Evolutionary conservation across 1,284 basidiomycete genomes (phyloP).

Genomic region (Austroboletus olivaceoglutinosus): DNA sequence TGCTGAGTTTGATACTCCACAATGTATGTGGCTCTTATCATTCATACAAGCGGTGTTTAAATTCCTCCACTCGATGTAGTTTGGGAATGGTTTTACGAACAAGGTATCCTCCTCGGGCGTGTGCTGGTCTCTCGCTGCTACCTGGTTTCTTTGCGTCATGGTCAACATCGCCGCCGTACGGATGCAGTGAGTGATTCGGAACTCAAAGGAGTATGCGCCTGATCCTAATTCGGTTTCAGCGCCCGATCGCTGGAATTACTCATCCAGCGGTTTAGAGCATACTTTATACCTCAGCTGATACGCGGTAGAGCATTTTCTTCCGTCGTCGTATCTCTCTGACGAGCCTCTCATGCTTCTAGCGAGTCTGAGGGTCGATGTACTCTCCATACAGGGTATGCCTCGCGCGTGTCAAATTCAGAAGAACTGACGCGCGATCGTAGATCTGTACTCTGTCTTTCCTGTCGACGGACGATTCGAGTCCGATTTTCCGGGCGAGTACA

Average conservation of each 20-base stretch:
- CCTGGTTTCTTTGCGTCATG: slow-evolving; percentile 20
- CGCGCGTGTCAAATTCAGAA: not conserved
- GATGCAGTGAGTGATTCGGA: slow-evolving; percentile 18
- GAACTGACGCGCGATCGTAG: slow-evolving; percentile 13
- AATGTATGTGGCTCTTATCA: slow-evolving; percentile 11
- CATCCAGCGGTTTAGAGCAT: slow-evolving; percentile 29
- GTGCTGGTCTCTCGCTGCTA: slow-evolving; percentile 10
- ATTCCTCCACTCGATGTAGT: slow-evolving; percentile 9
- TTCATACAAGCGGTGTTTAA: not conserved
- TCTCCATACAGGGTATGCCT: slow-evolving; percentile 20
- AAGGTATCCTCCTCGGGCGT: not conserved
- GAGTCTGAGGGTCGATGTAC: slow-evolving; percentile 23
- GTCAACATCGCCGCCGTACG: slow-evolving; percentile 11
- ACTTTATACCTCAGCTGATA: slow-evolving; percentile 40
- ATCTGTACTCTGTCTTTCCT: slow-evolving; percentile 18
- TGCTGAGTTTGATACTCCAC: slow-evolving; percentile 17
- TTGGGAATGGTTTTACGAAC: slow-evolving; percentile 8
- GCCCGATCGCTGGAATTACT: slow-evolving; percentile 25
- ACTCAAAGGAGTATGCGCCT: not conserved
- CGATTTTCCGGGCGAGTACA: slow-evolving; percentile 36
- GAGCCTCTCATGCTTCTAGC: slow-evolving; percentile 20
- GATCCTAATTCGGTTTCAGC: slow-evolving; percentile 23
- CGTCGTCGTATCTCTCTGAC: not conserved
- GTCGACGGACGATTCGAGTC: slow-evolving; percentile 27
- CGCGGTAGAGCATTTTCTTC: slow-evolving; percentile 27